A percentile compares a stretch with the other conserved stretches of the same genome.
These are phyloP conservation scores for Knoxdaviesia proteae DNA, from an alignment of 2,329 filamentous ascomycete genomes.

Conservation along the genomic window DNA sequence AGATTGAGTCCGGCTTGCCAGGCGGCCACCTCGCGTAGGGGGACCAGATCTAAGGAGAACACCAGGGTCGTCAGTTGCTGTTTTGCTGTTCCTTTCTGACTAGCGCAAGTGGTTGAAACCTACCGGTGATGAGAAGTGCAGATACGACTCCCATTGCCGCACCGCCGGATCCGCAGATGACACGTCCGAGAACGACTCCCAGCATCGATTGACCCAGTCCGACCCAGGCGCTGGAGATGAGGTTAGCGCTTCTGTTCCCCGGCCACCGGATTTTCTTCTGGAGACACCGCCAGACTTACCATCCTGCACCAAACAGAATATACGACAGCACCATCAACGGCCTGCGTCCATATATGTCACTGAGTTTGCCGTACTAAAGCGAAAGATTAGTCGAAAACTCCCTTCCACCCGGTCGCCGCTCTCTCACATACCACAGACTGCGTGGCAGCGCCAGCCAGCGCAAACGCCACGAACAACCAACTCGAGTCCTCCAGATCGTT, in stretches of 20 bases:
- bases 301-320: slow-evolving; percentile 10
- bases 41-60: slow-evolving; percentile 21
- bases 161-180: slow-evolving; percentile 28
- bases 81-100: not conserved
- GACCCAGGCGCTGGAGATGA: slow-evolving; percentile 3
- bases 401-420: not conserved
- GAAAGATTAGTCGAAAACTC: not conserved
- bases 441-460: slow-evolving; percentile 11
- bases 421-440: slow-evolving; percentile 8
- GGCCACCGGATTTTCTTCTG: not conserved
- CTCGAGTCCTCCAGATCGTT: slow-evolving; percentile 31
- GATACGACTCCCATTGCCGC: slow-evolving; percentile 29
- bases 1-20: slow-evolving; percentile 34
- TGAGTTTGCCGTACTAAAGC: slow-evolving; percentile 11
- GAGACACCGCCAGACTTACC: slow-evolving; percentile 4
- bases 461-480: slow-evolving; percentile 13
- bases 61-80: not conserved
- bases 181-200: slow-evolving; percentile 26
- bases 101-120: not conserved
- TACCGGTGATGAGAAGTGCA: slow-evolving; percentile 29
- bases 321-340: slow-evolving; percentile 10
- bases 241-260: not conserved
- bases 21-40: slow-evolving; percentile 27
- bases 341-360: slow-evolving; percentile 11
- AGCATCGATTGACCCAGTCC: slow-evolving; percentile 24